phyloP scores from a whole-genome alignment of 345 rosid genomes.

The Rhodamnia argentea region DNA sequence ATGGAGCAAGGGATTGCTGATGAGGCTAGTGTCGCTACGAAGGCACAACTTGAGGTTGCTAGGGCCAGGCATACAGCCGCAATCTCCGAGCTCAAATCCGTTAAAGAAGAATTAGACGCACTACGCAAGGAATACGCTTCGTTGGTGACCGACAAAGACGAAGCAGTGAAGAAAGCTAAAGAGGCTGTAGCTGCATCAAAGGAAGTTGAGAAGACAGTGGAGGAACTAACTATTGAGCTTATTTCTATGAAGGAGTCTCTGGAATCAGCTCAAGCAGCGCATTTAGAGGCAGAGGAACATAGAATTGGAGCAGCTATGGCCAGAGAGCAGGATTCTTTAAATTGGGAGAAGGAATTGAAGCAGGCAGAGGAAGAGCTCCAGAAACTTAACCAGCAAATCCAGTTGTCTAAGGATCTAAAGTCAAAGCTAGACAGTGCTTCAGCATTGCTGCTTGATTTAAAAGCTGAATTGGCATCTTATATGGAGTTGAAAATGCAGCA shows the following conservation, averaged over 20 bases:
- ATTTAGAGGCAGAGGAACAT: slow-evolving; percentile 86
- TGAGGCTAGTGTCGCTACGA: slow-evolving; percentile 86
- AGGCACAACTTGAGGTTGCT: slow-evolving; percentile 95
- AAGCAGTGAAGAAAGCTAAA: slow-evolving; percentile 60
- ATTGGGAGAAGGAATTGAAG: slow-evolving; percentile 86
- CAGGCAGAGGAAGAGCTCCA: slow-evolving; percentile 85
- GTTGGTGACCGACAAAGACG: slow-evolving; percentile 45
- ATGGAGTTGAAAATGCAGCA: slow-evolving; percentile 52
- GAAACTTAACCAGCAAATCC: slow-evolving; percentile 52
- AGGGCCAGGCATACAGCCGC: slow-evolving; percentile 69
- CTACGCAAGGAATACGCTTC: slow-evolving; percentile 41
- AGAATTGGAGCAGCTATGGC: slow-evolving; percentile 78
- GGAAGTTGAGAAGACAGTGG: slow-evolving; percentile 87
- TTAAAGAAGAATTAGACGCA: slow-evolving; percentile 55
- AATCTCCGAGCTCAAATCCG: slow-evolving; percentile 56
- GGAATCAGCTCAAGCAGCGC: slow-evolving; percentile 85
- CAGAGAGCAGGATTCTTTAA: slow-evolving; percentile 67
- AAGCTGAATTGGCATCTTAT: slow-evolving; percentile 71
- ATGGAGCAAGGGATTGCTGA: slow-evolving; percentile 91
- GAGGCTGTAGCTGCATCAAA: slow-evolving; percentile 61
- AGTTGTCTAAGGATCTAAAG: slow-evolving; percentile 64
- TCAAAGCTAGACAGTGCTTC: slow-evolving; percentile 60
- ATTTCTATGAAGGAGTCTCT: slow-evolving; percentile 73
- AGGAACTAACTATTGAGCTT: slow-evolving; percentile 79
- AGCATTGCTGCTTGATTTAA: slow-evolving; percentile 58